Conservation (phyloP, 768 basidiomycete species). For the Rickenella mellea region DNA sequence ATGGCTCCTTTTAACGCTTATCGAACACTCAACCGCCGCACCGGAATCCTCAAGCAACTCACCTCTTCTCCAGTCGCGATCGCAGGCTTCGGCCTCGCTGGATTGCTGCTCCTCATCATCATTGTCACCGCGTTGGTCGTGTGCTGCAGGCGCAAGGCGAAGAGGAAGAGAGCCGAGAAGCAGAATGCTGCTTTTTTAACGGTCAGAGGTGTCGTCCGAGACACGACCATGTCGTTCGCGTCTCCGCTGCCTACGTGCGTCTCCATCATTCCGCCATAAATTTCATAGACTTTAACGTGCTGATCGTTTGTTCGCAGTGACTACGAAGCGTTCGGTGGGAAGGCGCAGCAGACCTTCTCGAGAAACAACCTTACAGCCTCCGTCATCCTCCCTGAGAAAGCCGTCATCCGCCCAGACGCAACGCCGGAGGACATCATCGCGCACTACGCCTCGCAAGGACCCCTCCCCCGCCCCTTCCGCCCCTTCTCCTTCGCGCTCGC, state of each 20-base stretch:
- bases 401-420: slow-evolving; percentile 26
- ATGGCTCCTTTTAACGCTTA: too few species aligned
- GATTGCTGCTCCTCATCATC: slow-evolving; percentile 26
- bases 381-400: slow-evolving; percentile 46
- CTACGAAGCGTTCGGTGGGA: slow-evolving; percentile 2
- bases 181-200: slow-evolving; percentile 36
- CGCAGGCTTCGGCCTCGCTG: slow-evolving; percentile 41
- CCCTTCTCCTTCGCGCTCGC: slow-evolving; percentile 33
- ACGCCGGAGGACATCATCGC: slow-evolving; percentile 33
- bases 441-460: slow-evolving; percentile 33
- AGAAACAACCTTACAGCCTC: slow-evolving; percentile 31
- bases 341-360: slow-evolving; percentile 25
- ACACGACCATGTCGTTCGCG: slow-evolving; percentile 8
- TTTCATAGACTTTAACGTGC: slow-evolving; percentile 1
- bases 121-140: slow-evolving; percentile 35
- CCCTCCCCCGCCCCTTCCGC: slow-evolving; percentile 29
- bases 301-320: not conserved
- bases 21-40: too few species aligned
- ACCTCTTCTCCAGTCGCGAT: slow-evolving; percentile 28
- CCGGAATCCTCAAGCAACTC: too few species aligned
- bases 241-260: not conserved
- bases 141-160: slow-evolving; percentile 31
- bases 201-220: slow-evolving; percentile 37
- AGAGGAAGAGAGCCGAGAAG: slow-evolving; percentile 24
- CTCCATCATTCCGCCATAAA: not conserved